Conservation (phyloP, 2,329 filamentous ascomycete genomes). For the Nothomitra cinnamomea region DNA sequence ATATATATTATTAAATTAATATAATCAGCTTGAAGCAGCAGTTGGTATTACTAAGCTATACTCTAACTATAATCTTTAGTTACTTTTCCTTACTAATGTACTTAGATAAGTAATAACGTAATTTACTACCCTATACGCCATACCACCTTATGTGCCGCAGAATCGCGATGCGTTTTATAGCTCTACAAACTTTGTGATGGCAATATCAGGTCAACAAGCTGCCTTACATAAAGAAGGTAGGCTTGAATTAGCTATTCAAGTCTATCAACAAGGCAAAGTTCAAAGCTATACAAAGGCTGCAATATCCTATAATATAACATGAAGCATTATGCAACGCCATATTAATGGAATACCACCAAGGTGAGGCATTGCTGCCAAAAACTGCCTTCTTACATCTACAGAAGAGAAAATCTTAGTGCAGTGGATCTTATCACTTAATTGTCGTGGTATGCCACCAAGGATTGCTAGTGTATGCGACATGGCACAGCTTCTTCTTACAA, state of each 20-base stretch:
- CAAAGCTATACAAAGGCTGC: background rate
- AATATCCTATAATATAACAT: background rate
- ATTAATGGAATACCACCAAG: background rate
- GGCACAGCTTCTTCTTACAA: background rate
- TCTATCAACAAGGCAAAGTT: background rate
- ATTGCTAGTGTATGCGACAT: constrained; percentile 1
- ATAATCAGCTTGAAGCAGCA: too few relatives aligned
- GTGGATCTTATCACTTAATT: too few relatives aligned
- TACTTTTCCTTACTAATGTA: too few relatives aligned
- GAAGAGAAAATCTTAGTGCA: background rate
- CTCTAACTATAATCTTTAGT: too few relatives aligned
- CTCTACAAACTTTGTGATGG: background rate
- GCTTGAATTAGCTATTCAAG: constrained; percentile 1
- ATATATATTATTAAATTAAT: too few relatives aligned
- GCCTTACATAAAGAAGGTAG: too few relatives aligned
- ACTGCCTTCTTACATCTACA: constrained; percentile 2
- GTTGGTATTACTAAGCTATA: too few relatives aligned
- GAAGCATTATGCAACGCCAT: background rate
- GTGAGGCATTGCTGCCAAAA: background rate
- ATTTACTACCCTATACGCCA: too few relatives aligned
- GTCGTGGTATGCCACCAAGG: background rate
- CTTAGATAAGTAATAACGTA: too few relatives aligned
- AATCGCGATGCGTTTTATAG: background rate
- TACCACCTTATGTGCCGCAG: too few relatives aligned
- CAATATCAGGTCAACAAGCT: background rate